Base-by-base conservation (phyloP, 2,329 filamentous ascomycete genomes). In the Curvularia sp. region DNA sequence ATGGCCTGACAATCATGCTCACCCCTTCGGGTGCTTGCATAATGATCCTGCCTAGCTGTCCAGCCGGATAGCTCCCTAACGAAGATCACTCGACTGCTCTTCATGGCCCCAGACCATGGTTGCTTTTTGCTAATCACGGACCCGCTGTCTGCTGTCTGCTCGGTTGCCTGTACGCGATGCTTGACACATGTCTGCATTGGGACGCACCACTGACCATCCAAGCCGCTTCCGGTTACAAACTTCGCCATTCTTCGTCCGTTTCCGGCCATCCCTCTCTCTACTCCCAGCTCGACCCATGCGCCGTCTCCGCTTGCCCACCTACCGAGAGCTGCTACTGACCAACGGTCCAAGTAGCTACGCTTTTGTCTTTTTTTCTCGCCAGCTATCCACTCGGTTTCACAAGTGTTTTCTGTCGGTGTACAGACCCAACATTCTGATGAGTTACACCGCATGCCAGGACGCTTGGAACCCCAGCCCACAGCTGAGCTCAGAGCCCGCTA, bases 401-500 rank as follows among this genome's bases (percentile, higher is more conserved):
- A 39, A 57, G 50, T 54, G 55, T 54, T 57, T 54, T 46, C 50
- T 57, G 38, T 21, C 4, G 50, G 49, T 39, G 38, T 54, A 57
- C 55, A 57, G 42, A 21, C 36, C 53, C 45, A 49, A 21, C 38
- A 38, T 57, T 21, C 32, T 21, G 38, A 48, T 13, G n/a, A 53
- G 55, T 53, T 43, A 43, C 49, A 53, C 49, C 34, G 21, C 55
- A 41, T 48, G 34, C 42, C 50, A 38, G 41, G 50, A 25, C 39
- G 30, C 38, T 39, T 28, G 21, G 21, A 30, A 15, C 38, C 28
- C 43, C 30, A 42, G 45, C 50, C 50, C n/a, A 36, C 43, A 38
- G 43, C 41, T 53, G 50, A 45, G 50, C 45, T 47, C 19, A 18
- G 39, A 39, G 3, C 47, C 53, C 13, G 32, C 45, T 28, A 19